These are phyloP conservation scores for Exophiala alcalophila DNA, from an alignment of 2,329 filamentous ascomycete genomes.

Conservation along the genomic window DNA sequence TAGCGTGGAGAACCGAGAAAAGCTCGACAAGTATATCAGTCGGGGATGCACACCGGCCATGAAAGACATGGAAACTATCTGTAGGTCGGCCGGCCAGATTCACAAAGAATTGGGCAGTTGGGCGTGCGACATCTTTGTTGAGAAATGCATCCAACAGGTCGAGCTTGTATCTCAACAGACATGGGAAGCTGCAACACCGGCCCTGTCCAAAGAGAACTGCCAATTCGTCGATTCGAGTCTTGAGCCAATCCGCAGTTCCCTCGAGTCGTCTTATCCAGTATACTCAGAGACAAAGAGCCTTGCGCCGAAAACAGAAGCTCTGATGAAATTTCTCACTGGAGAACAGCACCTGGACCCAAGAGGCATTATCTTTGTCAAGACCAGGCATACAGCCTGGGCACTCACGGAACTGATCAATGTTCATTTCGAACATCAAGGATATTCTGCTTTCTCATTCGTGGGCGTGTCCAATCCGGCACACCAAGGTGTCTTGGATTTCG, in stretches of 20 bases:
- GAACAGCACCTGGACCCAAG: slow-evolving; percentile 48
- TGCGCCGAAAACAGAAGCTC: slow-evolving; percentile 52
- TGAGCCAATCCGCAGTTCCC: slow-evolving; percentile 5
- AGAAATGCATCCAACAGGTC: slow-evolving; percentile 45
- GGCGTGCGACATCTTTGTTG: slow-evolving; percentile 66
- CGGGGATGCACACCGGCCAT: slow-evolving; percentile 37
- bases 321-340: slow-evolving; percentile 54
- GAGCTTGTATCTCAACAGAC: slow-evolving; percentile 3
- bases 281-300: not conserved
- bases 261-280: not conserved
- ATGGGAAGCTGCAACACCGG: not conserved
- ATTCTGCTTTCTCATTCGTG: slow-evolving; percentile 50
- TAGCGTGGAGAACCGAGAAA: slow-evolving; percentile 30
- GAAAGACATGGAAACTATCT: slow-evolving; percentile 57
- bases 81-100: slow-evolving; percentile 51
- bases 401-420: slow-evolving; percentile 56
- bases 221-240: slow-evolving; percentile 15
- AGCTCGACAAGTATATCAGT: slow-evolving; percentile 33
- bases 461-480: slow-evolving; percentile 47
- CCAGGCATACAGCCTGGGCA: slow-evolving; percentile 60
- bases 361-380: slow-evolving; percentile 65
- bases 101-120: slow-evolving; percentile 61
- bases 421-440: slow-evolving; percentile 47
- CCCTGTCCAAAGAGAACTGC: not conserved
- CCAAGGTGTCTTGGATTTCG: slow-evolving; percentile 45